Evolutionary conservation across 495 filamentous ascomycete species (phyloP), one percentile per base, ranked within the genome.

Genomic region (Pyronema domesticum): DNA sequence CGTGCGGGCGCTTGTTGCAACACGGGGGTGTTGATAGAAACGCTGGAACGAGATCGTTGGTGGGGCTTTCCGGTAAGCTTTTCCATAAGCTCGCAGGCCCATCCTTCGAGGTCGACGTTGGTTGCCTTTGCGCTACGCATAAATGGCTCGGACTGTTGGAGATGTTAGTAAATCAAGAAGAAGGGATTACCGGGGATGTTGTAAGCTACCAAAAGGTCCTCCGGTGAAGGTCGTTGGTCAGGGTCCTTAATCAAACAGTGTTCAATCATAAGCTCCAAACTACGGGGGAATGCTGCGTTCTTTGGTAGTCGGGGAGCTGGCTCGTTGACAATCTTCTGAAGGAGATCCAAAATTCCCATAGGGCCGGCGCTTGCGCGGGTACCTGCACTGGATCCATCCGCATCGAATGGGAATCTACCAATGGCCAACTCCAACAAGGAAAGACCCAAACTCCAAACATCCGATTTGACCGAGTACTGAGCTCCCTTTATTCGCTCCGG

Each of bases 391-490:
- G 79, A 79, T 30, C 72, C 74, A 44, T 82, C 79, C 1, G 82
- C 74, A 61, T 86, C 82, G 60, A 98, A 98, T 7, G 91, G 91
- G 62, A 98, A 98, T 58, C 89, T 82, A 51, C 89, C 91, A 61
- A 96, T 95, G 11, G 91, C 91, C 58, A 98, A 68, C 69, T 98
- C 93, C 85, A 96, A 94, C 53, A 98, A 77, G 3, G 81, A 82
- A 54, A 98, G 70, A n/a, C 93, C 91, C 59, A 96, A 86, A 76
- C 86, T 94, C 91, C 91, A 98, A 3, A 98, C 91, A 61, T 98
- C 91, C 3, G 88, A 95, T 68, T 95, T 95, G 59, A 98, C 89
- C 0, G 89, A 94, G 68, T 98, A 98, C 57, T 86, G 85, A 51
- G 88, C 85, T 34, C 91, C 91, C 65, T 95, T 86, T 57, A 98